Base-by-base conservation (phyloP, 1,284 basidiomycete species). In the Ustilago trichophora region DNA sequence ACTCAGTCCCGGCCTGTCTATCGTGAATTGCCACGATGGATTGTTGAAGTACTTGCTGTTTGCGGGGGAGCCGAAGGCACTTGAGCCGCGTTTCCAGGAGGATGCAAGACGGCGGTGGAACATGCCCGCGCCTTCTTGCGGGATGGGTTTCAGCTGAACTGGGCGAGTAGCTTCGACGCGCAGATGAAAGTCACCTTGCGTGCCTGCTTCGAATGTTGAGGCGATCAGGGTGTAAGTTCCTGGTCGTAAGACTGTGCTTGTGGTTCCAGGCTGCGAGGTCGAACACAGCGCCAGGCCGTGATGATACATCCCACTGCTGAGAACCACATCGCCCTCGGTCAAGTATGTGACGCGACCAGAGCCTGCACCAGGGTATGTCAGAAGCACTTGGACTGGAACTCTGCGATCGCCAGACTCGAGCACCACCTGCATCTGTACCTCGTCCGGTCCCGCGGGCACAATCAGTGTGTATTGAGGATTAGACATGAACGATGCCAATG, bases 121-220 rank as follows among this genome's bases (percentile, higher is more conserved):
- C 92, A 96, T 92, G 1, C 93, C 93, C 0, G 92, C 91, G 0
- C 92, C 93, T 82, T 97, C 93, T 51, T 88, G 87, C 0, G 85
- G 83, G 7, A 86, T 82, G 0, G 79, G 58, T 8, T 74, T 50
- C 6, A 86, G 22, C 3, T 67, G 54, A 9, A 85, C 36, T 0
- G 86, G 85, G 18, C 83, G 76, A 0, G 87, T 85, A 40, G 48
- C 36, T 34, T 90, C 87, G 3, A 91, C 82, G 18, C 83, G 83
- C 19, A 96, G 80, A 0, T 84, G 84, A 80, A 88, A 95, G 13
- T 85, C 68, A 3, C 90, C 91, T 3, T 84, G 83, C 58, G 89
- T 86, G 6, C 85, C 85, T 1, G 91, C 87, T 64, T 91, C 89
- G 76, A 93, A 96, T 0, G 91, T 85, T 0, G 93, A 96, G 4